Conservation (phyloP, 176 grass and related monocot species). For the Musa acuminata region DNA sequence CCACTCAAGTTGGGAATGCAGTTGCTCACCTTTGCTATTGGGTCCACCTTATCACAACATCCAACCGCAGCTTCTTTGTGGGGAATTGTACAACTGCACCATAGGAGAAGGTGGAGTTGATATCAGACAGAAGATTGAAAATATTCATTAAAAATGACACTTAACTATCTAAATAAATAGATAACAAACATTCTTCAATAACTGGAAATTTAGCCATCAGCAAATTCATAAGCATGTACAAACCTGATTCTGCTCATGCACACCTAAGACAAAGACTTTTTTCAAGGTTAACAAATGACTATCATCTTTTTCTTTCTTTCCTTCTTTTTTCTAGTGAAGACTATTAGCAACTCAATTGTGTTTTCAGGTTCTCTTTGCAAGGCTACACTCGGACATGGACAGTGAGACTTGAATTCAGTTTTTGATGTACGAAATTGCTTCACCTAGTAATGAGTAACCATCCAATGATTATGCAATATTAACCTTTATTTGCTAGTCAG, state of each 20-base stretch:
- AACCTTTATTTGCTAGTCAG: neutral
- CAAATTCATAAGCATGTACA: neutral
- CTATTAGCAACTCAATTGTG: neutral
- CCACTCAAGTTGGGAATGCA: neutral
- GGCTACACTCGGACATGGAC: neutral
- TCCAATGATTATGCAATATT: neutral
- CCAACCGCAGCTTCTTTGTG: slow-evolving; percentile 80
- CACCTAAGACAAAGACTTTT: neutral
- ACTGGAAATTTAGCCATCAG: neutral
- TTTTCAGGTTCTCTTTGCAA: neutral
- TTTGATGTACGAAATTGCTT: neutral
- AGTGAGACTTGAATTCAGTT: neutral
- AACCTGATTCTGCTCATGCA: neutral
- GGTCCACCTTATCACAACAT: slow-evolving; percentile 91
- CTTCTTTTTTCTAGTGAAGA: neutral
- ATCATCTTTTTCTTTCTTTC: neutral
- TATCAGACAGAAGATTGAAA: neutral
- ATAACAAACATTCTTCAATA: neutral
- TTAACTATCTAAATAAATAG: neutral
- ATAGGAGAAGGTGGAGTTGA: slow-evolving; percentile 25
- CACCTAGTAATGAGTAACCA: neutral
- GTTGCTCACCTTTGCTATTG: slow-evolving; percentile 68
- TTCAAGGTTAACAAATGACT: no score
- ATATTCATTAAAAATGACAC: neutral
- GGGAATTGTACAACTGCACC: slow-evolving; percentile 79